Conservation (phyloP, 768 basidiomycete genomes). For the Fomitopsis serialis region DNA sequence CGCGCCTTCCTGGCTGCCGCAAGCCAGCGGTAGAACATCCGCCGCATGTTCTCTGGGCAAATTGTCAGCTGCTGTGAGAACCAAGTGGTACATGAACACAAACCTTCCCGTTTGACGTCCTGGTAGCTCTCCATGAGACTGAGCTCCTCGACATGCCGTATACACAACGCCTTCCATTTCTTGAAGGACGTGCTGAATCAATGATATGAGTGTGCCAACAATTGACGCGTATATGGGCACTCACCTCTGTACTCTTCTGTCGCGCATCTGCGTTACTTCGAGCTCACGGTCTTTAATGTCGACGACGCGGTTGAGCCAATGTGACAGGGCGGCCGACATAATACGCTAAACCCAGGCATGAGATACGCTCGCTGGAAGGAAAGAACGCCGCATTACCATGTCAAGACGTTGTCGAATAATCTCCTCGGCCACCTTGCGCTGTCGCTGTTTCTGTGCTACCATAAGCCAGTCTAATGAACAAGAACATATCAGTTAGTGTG, state of each 20-base stretch:
- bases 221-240: constrained; percentile 10
- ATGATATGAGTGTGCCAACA: not conserved
- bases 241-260: constrained; percentile 34
- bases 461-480: constrained; percentile 42
- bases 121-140: constrained; percentile 83
- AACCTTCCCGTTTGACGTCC: constrained; percentile 76
- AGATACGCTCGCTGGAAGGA: not conserved
- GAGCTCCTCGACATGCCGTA: constrained; percentile 63
- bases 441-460: constrained; percentile 31
- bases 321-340: constrained; percentile 38
- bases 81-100: not conserved
- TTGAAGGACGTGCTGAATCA: constrained; percentile 46
- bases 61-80: not conserved
- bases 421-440: constrained; percentile 39
- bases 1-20: constrained; percentile 51
- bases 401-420: constrained; percentile 33
- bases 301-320: constrained; percentile 73
- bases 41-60: constrained; percentile 55
- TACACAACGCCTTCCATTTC: constrained; percentile 63
- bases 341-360: constrained; percentile 38
- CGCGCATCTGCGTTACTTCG: constrained; percentile 47
- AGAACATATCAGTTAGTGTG: not conserved
- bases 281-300: constrained; percentile 69
- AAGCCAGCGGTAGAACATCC: constrained; percentile 69
- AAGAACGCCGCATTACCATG: constrained; percentile 28